Evolutionary conservation across 192 early-diverging fungal species (phyloP).

Genomic region (Phycomyces blakesleeanus): DNA sequence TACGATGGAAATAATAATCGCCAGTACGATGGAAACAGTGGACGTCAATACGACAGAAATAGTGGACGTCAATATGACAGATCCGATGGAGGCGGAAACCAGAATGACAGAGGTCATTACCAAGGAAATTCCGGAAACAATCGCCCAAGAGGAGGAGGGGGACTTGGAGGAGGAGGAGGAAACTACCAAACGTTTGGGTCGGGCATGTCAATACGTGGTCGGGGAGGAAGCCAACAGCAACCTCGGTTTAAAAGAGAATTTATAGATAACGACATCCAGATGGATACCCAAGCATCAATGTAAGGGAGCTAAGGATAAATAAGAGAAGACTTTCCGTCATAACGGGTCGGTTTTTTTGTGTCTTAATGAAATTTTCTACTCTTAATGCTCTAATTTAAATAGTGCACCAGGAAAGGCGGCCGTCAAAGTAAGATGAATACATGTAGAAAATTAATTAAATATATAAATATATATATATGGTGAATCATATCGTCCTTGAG

Average conservation of each 20-base stretch:
- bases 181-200: constrained; percentile 1
- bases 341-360: too few relatives aligned
- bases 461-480: background rate
- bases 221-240: constrained; percentile 9
- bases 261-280: constrained; percentile 21
- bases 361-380: background rate
- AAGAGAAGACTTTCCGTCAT: background rate
- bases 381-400: background rate
- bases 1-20: background rate
- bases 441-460: background rate
- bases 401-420: constrained; percentile 9
- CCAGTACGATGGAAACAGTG: background rate
- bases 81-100: background rate
- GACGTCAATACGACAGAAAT: background rate
- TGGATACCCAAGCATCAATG: constrained; percentile 10
- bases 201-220: constrained; percentile 8
- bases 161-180: constrained; percentile 13
- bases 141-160: constrained; percentile 4
- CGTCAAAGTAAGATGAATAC: background rate
- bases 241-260: constrained; percentile 12
- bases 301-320: background rate
- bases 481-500: too few relatives aligned
- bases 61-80: constrained; percentile 1
- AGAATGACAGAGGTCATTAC: background rate
- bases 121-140: constrained; percentile 2